Evolutionary conservation across 108 stramenopile species (phyloP), one percentile per base, ranked within the genome.

Genomic region (Cyclotella baltica): DNA sequence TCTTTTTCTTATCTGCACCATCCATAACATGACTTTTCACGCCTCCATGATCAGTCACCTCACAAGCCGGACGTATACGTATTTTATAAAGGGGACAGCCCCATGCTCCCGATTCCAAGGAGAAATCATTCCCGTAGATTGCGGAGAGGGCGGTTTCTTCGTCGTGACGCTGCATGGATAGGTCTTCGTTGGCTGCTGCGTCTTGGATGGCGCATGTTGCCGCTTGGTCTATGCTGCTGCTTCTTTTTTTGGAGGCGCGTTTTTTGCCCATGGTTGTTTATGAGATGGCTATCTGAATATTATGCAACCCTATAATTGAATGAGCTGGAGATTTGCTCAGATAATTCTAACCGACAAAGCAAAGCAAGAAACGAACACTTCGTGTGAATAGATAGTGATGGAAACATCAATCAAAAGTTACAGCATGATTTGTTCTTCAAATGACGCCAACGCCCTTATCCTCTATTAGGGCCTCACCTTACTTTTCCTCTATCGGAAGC

Each of bases 111-210:
- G 62, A 58, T 55, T 72, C 55, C 4, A 73, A 29, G 20, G 73
- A 40, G 64, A 90, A 95, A 37, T 95, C 93, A 40, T 69, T 57
- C 20, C 89, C 91, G 62, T 95, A 95, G n/a, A 95, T 88, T 9
- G 88, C 90, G 9, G 84, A 47, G 30, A 95, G 71, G 18, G 90
- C 92, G 0, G 90, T 91, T 62, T 84, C 91, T 72, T 95, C 94
- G 57, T 95, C 94, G 62, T 81, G 85, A 1, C 92, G 75, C 25
- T 66, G 72, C 15, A 77, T 52, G 10, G 94, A 95, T 28, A 93
- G 77, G 71, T 94, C 91, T 69, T 95, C 93, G 0, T 67, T 40
- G 52, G 52, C 29, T 10, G 43, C 27, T 1, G 31, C 4, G 38
- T 19, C 30, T 23, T 43, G 34, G 40, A 19, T 28, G 20, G 22